Conservation (phyloP, 2,329 filamentous ascomycete genomes). For the Ophiostoma triangulosporum region DNA sequence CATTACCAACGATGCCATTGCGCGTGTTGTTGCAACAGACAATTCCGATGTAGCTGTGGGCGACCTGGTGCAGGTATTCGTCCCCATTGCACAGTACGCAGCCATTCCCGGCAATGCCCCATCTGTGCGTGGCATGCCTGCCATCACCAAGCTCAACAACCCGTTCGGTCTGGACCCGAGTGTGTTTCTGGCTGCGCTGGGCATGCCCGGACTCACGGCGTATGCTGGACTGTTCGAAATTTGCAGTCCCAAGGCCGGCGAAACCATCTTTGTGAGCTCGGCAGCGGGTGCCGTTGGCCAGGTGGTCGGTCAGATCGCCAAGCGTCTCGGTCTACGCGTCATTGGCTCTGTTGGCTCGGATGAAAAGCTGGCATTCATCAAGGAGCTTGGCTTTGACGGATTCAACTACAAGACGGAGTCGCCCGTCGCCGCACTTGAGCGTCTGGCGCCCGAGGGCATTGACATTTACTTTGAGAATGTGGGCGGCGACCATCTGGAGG, state of each 20-base stretch:
- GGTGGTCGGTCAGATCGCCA: constrained; percentile 70
- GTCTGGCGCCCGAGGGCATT: constrained; percentile 62
- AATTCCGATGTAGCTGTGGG: constrained; percentile 45
- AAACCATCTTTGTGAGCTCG: constrained; percentile 71
- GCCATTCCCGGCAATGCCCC: constrained; percentile 29
- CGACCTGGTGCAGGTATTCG: constrained; percentile 46
- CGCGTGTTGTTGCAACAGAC: constrained; percentile 59
- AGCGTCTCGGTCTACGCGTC: constrained; percentile 65
- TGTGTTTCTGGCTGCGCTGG: constrained; percentile 58
- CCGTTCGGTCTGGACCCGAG: constrained; percentile 49
- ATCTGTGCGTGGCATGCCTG: constrained; percentile 25
- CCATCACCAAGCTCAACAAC: constrained; percentile 61
- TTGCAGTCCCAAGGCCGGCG: constrained; percentile 56
- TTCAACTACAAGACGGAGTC: constrained; percentile 87
- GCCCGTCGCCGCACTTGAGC: constrained; percentile 50
- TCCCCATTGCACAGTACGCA: constrained; percentile 58
- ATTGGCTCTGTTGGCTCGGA: constrained; percentile 70
- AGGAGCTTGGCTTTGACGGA: constrained; percentile 43
- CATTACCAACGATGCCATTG: constrained; percentile 49
- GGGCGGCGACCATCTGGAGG: constrained; percentile 38
- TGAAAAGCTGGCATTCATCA: constrained; percentile 60
- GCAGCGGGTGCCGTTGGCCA: constrained; percentile 74
- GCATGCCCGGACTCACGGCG: constrained; percentile 33
- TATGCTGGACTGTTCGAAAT: constrained; percentile 52
- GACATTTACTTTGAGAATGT: constrained; percentile 52